Conservation (phyloP, 495 filamentous ascomycete species). For the Penicillium fimorum region DNA sequence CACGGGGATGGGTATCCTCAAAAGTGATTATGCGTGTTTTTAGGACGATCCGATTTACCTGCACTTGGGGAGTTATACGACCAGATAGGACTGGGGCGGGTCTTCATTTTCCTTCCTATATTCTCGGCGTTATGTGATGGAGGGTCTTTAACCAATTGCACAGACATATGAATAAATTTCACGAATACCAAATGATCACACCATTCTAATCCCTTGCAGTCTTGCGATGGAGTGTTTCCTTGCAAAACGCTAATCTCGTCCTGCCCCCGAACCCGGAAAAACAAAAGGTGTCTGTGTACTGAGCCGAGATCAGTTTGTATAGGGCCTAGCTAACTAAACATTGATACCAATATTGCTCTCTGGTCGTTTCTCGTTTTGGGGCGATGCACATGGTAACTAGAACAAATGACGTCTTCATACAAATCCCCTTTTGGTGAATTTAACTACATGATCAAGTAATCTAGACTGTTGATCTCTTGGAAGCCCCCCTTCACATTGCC, state of each 20-base stretch:
- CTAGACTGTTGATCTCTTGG: no score
- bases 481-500: no score
- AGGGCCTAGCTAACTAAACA: no score
- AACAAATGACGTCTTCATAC: no score
- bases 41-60: neutral
- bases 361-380: no score
- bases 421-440: no score
- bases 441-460: no score
- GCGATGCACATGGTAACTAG: no score
- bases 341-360: no score
- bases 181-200: neutral
- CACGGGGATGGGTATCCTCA: conserved; percentile 30
- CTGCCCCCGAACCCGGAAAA: no score
- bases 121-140: conserved; percentile 4
- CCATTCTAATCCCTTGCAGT: neutral
- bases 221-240: neutral
- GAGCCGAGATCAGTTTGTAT: no score
- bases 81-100: neutral
- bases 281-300: no score
- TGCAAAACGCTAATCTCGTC: neutral
- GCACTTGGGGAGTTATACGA: neutral
- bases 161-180: neutral
- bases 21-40: neutral
- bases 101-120: neutral
- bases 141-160: neutral